These are phyloP conservation scores for Diaporthe capsici DNA, from an alignment of 2,329 filamentous ascomycete genomes.

Conservation along the genomic window DNA sequence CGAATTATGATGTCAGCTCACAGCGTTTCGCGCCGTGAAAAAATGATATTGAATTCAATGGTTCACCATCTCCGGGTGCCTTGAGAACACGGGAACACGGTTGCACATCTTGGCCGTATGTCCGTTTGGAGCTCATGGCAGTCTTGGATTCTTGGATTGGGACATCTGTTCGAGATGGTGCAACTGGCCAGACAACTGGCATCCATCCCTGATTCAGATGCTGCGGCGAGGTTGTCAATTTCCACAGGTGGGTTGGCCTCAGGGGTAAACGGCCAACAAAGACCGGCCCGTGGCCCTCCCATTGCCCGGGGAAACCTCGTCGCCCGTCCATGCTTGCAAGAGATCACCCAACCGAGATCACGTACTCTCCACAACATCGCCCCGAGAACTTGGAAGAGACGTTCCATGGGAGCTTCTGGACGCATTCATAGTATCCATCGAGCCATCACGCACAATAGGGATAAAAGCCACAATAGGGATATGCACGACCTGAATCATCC, in stretches of 20 bases:
- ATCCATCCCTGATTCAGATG: constrained; percentile 27
- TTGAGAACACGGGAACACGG: not conserved
- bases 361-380: constrained; percentile 7
- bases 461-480: constrained; percentile 26
- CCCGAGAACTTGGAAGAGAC: constrained; percentile 8
- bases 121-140: constrained; percentile 1
- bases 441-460: not conserved
- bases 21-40: not conserved
- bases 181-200: not conserved
- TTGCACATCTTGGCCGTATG: not conserved
- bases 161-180: not conserved
- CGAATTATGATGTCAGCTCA: constrained; percentile 8
- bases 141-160: not conserved
- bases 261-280: constrained; percentile 33
- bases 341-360: constrained; percentile 32
- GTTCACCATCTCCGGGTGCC: not conserved
- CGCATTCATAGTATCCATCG: not conserved
- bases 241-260: constrained; percentile 33
- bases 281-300: constrained; percentile 29
- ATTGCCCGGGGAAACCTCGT: constrained; percentile 29
- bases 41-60: constrained; percentile 16
- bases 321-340: constrained; percentile 21
- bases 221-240: constrained; percentile 35
- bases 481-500: not conserved
- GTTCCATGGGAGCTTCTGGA: not conserved